phyloP scores from a whole-genome alignment of 2,329 filamentous ascomycete species.

The Parastagonospora nodorum region DNA sequence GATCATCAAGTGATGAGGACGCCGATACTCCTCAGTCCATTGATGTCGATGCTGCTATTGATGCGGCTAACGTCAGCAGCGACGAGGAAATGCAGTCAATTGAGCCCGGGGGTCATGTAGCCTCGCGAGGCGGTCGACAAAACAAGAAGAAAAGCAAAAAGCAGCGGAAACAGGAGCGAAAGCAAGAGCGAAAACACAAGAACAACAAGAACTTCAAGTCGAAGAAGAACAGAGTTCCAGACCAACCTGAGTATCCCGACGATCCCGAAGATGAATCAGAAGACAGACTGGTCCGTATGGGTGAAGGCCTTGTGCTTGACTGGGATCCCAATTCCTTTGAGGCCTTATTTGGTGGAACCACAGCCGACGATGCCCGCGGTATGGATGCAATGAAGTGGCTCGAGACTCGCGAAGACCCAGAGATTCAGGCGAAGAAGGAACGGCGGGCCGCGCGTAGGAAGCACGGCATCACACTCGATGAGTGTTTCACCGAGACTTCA shows the following conservation, averaged over 20 bases:
- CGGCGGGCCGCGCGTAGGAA: slow-evolving; percentile 69
- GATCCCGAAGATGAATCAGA: slow-evolving; percentile 51
- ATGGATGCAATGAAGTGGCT: slow-evolving; percentile 62
- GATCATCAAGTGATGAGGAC: slow-evolving; percentile 44
- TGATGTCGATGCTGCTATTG: slow-evolving; percentile 33
- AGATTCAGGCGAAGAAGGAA: slow-evolving; percentile 67
- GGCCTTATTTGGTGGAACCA: slow-evolving; percentile 63
- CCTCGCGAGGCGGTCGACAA: slow-evolving; percentile 33
- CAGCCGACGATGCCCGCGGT: slow-evolving; percentile 61
- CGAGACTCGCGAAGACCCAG: slow-evolving; percentile 61
- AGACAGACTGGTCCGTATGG: slow-evolving; percentile 73
- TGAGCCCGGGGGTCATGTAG: slow-evolving; percentile 24
- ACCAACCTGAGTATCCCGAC: slow-evolving; percentile 34
- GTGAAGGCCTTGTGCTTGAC: slow-evolving; percentile 85
- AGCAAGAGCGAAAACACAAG: slow-evolving; percentile 34
- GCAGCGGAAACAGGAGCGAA: slow-evolving; percentile 33
- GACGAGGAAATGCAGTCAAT: slow-evolving; percentile 44
- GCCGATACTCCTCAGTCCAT: slow-evolving; percentile 32
- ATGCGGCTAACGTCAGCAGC: slow-evolving; percentile 40
- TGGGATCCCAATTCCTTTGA: slow-evolving; percentile 77
- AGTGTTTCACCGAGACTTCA: slow-evolving; percentile 93
- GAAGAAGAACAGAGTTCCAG: slow-evolving; percentile 36
- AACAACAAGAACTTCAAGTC: slow-evolving; percentile 43
- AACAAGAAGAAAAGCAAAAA: slow-evolving; percentile 43
- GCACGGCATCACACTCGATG: slow-evolving; percentile 80